Evolutionary conservation across 768 basidiomycete genomes (phyloP), one percentile per base, ranked within the genome.

Genomic region (Naganishia vishniacii): DNA sequence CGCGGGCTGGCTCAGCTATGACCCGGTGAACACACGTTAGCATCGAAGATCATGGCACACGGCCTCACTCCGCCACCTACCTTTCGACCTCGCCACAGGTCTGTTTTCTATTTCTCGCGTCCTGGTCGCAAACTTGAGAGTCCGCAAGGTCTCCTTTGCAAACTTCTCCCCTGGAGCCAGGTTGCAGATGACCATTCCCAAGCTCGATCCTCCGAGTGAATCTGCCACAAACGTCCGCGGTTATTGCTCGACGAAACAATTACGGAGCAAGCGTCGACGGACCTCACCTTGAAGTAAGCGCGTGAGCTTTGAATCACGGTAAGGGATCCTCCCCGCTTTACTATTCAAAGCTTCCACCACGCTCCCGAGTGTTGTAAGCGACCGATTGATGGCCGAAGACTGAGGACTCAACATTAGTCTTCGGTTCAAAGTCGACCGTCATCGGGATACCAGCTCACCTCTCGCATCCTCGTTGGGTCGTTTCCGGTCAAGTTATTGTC

Each of bases 401-500:
- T 74, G 28, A 15, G 0, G 3, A 25, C 46, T 34, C n/a, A 23
- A 44, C 45, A 51, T 47, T n/a, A 45, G 29, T 37, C 26, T 28
- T 25, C 20, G 18, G 40, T 9, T 41, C 9, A 40, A 59, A 42
- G 26, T 1, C 32, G n/a, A 16, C 11, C n/a, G 18, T n/a, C n/a
- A n/a, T n/a, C n/a, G n/a, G n/a, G n/a, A n/a, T n/a, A n/a, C n/a
- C n/a, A n/a, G 32, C 68, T 48, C 23, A 74, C 73, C 62, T 94
- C 91, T 2, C 86, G 84, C 86, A 92, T 90, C 1, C 91, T 84
- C n/a, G 83, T 84, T 0, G 84, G 80, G 72, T 92, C 88, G 68
- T 91, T 92, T 4, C 91, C 90, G 4, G 91, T 91, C 28, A 88
- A 60, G 56, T 89, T 92, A 75, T 91, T 92, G 71, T 91, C 91